A percentile compares a stretch with the other conserved stretches of the same genome.
Conservation (phyloP, 768 basidiomycete species). For the Suillus cothurnatus region DNA sequence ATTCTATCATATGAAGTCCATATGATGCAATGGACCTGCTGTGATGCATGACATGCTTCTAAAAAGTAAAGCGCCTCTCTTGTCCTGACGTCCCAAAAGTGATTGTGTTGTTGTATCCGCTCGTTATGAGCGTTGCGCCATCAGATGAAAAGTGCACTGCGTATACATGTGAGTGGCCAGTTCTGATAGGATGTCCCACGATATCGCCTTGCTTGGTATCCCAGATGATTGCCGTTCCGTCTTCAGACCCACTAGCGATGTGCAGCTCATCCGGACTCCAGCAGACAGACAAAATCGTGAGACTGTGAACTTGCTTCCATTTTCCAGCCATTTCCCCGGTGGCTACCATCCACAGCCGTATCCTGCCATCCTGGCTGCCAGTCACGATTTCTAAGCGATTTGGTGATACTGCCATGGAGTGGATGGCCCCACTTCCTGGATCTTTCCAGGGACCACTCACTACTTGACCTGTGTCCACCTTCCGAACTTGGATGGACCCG, state of each 20-base stretch:
- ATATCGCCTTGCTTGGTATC: background rate
- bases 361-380: background rate
- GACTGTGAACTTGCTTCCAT: background rate
- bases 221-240: slow-evolving; percentile 2
- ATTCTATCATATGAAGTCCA: background rate
- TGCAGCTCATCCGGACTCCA: background rate
- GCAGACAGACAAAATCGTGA: background rate
- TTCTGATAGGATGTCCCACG: background rate
- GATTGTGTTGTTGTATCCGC: background rate
- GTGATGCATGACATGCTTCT: background rate
- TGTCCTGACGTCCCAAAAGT: background rate
- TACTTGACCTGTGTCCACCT: background rate
- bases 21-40: background rate
- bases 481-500: background rate
- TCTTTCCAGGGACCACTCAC: background rate
- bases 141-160: background rate
- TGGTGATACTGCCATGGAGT: background rate
- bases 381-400: background rate
- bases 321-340: background rate
- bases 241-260: slow-evolving; percentile 1
- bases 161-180: background rate
- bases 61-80: background rate
- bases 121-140: background rate
- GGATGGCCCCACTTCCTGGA: background rate
- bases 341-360: background rate